Conservation (phyloP, 2,329 filamentous ascomycete genomes). For the Aureobasidium leucospermi region DNA sequence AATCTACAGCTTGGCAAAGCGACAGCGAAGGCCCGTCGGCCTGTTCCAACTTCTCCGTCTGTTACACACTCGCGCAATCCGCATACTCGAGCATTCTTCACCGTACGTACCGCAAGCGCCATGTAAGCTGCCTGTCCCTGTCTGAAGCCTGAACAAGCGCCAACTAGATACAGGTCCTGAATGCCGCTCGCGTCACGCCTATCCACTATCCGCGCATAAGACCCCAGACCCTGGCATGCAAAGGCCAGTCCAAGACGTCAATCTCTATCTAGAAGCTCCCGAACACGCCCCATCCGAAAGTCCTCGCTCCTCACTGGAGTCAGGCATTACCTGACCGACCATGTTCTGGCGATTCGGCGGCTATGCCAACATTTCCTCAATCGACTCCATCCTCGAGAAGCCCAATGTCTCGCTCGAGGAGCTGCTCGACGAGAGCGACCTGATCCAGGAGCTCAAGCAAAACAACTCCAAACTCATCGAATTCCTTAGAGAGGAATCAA, state of each 20-base stretch:
- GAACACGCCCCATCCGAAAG: background rate
- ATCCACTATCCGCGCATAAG: background rate
- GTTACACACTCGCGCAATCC: background rate
- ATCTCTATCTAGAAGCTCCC: background rate
- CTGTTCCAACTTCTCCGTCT: background rate
- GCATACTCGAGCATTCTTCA: background rate
- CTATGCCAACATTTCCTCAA: conserved; percentile 93
- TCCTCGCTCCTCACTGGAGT: conserved; percentile 12
- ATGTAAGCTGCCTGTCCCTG: background rate
- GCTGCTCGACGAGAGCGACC: conserved; percentile 87
- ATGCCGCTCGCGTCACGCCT: background rate
- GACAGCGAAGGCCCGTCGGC: background rate
- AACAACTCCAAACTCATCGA: conserved; percentile 97
- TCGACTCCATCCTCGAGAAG: conserved; percentile 95
- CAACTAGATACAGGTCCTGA: background rate
- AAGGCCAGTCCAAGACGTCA: background rate
- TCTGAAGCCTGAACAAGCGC: background rate
- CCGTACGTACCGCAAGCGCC: background rate
- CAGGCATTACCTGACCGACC: conserved; percentile 24
- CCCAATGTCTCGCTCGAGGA: conserved; percentile 91
- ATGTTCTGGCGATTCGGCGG: conserved; percentile 99
- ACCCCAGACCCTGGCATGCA: conserved; percentile 10
- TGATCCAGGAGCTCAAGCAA: conserved; percentile 96
- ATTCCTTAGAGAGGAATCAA: conserved; percentile 79
- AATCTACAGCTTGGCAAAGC: conserved; percentile 2